Conservation (phyloP, 768 basidiomycete genomes). For the Kwoniella europaea region DNA sequence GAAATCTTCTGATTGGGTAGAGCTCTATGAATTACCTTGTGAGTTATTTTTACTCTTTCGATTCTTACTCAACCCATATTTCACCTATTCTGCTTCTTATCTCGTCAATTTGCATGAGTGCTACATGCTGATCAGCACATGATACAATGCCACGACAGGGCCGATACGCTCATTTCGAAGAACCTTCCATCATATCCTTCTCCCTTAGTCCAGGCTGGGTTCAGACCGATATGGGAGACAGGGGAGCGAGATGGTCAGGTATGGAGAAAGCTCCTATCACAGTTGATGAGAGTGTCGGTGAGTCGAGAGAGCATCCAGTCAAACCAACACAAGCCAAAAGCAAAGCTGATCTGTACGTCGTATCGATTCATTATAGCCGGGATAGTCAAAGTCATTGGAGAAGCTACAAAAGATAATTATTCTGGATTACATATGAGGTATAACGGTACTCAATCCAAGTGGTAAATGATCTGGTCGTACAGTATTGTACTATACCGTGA, state of each 20-base stretch:
- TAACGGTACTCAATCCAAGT: constrained; percentile 25
- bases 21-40: constrained; percentile 32
- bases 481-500: background rate
- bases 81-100: no score
- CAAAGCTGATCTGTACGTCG: background rate
- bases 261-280: constrained; percentile 41
- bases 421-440: constrained; percentile 37
- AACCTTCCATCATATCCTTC: constrained; percentile 42
- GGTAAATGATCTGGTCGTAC: constrained; percentile 4
- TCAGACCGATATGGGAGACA: constrained; percentile 29
- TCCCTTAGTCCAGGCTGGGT: constrained; percentile 42
- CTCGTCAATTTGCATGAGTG: background rate
- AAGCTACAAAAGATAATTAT: constrained; percentile 43
- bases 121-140: no score
- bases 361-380: constrained; percentile 26
- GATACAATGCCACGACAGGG: constrained; percentile 3
- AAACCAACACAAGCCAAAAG: background rate
- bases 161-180: constrained; percentile 44
- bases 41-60: background rate
- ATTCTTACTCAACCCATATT: no score
- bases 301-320: background rate
- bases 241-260: constrained; percentile 26
- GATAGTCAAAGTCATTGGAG: constrained; percentile 42
- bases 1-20: background rate
- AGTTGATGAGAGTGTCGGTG: constrained; percentile 40